Base-by-base conservation (phyloP, 345 rosid species). In the Rhodamnia argentea region DNA sequence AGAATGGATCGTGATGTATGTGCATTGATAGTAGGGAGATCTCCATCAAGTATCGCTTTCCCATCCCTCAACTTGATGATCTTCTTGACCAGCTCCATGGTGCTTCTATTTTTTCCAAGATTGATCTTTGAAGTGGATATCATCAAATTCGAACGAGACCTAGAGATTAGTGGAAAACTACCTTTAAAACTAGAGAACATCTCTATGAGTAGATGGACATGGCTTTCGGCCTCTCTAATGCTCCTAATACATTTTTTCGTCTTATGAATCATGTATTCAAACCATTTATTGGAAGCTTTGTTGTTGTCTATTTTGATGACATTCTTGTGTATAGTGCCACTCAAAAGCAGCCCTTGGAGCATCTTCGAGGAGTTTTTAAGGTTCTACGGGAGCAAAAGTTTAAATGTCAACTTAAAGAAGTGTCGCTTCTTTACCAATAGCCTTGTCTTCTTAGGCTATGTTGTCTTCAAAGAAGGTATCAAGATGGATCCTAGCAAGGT, bases 281-380 rank as follows among this genome's bases (percentile, higher is more conserved):
- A n/a, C 24, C 83, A 10, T 83, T 82, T 47, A 82, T 83, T 32
- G 26, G 76, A 0, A n/a, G 12, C 26, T 87, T 85, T 82, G 59
- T 83, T 13, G 60, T 86, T 50, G 32, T 83, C 9, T 83, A 83
- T 50, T 88, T 85, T 54, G 56, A 85, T 50, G 84, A 88, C 47
- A 85, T 88, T 22, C 14, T 87, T n/a, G 83, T 87, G 10, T 74
- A 74, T 32, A 75, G 20, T 42, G 12, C 27, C 10, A 55, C 13
- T 29, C 23, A 24, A 29, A 6, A 10, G 13, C 62, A 84, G 7
- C 64, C 70, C 10, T 27, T 37, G 0, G 1, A 9, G 47, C 27
- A 84, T 24, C 10, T 55, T 12, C 5, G 10, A 16, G n/a, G 10
- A 29, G n/a, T 82, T 9, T 40, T 82, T 5, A 26, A 15, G 32